These are phyloP conservation scores for Protea cynaroides DNA, from an alignment of 164 flowering plant species.

Conservation along the genomic window DNA sequence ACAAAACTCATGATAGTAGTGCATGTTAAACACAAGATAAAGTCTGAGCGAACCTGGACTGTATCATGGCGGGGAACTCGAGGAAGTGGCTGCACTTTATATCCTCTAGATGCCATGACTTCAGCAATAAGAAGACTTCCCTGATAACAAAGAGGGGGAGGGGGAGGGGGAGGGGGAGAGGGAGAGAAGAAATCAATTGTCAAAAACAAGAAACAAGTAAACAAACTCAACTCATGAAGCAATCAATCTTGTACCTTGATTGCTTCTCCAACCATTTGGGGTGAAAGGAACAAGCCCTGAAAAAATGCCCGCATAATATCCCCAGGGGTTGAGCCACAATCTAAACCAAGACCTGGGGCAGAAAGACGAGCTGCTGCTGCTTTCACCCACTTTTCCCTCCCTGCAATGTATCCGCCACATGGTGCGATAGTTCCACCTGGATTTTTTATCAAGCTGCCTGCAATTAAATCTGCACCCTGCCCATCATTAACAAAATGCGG, in stretches of 20 bases:
- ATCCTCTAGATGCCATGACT: slow-evolving; percentile 78
- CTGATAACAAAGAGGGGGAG: slow-evolving; percentile 24
- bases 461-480: slow-evolving; percentile 91
- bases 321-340: slow-evolving; percentile 87
- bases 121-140: slow-evolving; percentile 76
- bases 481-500: slow-evolving; percentile 10
- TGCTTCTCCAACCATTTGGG: slow-evolving; percentile 95
- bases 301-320: slow-evolving; percentile 70
- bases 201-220: not conserved
- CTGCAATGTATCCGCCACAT: slow-evolving; percentile 93
- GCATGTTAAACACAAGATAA: not conserved
- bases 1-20: too few species aligned
- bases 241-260: slow-evolving; percentile 45
- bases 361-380: slow-evolving; percentile 89
- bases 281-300: slow-evolving; percentile 80
- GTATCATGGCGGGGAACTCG: slow-evolving; percentile 68
- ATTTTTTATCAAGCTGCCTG: slow-evolving; percentile 87
- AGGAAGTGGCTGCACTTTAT: slow-evolving; percentile 74
- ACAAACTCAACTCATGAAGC: not conserved
- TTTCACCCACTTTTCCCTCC: slow-evolving; percentile 60
- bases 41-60: slow-evolving; percentile 54
- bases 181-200: slow-evolving; percentile 5
- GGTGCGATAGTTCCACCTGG: slow-evolving; percentile 95
- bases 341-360: slow-evolving; percentile 82
- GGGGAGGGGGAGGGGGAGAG: too few species aligned